Evolutionary conservation across 768 basidiomycete species (phyloP).

Genomic region (Tephrocybe sp.): DNA sequence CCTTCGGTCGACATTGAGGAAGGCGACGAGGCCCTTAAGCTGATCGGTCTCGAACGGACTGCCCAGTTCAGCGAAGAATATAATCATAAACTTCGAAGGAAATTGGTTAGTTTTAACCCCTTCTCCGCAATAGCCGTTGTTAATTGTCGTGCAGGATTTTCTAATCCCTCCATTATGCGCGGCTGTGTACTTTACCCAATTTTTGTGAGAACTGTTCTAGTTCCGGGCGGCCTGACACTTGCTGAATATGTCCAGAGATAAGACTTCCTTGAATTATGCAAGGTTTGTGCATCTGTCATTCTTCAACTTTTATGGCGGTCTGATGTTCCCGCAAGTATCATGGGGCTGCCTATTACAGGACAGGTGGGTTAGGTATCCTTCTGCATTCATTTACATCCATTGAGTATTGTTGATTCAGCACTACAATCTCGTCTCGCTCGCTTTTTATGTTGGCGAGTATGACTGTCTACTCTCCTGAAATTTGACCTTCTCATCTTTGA

Average conservation of each 20-base stretch:
- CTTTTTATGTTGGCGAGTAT: slow-evolving; percentile 56
- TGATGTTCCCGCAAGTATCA: slow-evolving; percentile 39
- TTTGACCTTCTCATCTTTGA: too few species aligned
- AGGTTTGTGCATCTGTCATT: slow-evolving; percentile 33
- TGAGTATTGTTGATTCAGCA: slow-evolving; percentile 30
- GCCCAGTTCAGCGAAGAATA: slow-evolving; percentile 59
- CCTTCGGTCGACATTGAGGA: slow-evolving; percentile 34
- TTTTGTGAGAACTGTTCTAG: slow-evolving; percentile 38
- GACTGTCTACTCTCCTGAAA: not conserved
- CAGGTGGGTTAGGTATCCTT: too few species aligned
- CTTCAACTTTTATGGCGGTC: not conserved
- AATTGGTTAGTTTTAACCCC: slow-evolving; percentile 42
- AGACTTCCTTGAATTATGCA: slow-evolving; percentile 70
- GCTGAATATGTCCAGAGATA: slow-evolving; percentile 43
- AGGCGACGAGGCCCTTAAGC: slow-evolving; percentile 59
- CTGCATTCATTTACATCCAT: slow-evolving; percentile 3
- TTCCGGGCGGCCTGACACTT: not conserved
- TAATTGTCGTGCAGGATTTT: slow-evolving; percentile 34
- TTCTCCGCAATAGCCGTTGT: not conserved
- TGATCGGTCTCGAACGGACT: slow-evolving; percentile 53
- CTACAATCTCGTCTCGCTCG: slow-evolving; percentile 62
- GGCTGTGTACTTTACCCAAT: slow-evolving; percentile 68
- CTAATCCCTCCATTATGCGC: slow-evolving; percentile 56
- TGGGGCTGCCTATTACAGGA: slow-evolving; percentile 64
- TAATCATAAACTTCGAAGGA: slow-evolving; percentile 52